phyloP scores from a whole-genome alignment of 2,329 filamentous ascomycete genomes.

The Talaromyces amestolkiae region DNA sequence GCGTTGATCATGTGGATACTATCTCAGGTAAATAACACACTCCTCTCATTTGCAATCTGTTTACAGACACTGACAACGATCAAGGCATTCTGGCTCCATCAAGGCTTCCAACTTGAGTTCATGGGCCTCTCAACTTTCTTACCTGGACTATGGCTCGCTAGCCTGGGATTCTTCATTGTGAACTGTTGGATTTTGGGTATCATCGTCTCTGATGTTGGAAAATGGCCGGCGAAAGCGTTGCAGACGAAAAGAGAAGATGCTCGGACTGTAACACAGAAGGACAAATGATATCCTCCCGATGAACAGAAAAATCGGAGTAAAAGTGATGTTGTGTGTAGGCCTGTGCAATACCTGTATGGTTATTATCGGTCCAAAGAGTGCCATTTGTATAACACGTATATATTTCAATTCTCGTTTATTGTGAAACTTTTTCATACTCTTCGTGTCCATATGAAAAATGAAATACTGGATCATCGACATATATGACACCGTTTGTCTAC shows the following conservation, averaged over 20 bases:
- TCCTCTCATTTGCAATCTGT: background rate
- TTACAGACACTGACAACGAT: background rate
- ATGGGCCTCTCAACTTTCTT: constrained; percentile 79
- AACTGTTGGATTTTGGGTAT: constrained; percentile 87
- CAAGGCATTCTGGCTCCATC: constrained; percentile 67
- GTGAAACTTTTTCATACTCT: background rate
- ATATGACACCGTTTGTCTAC: background rate
- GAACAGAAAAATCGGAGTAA: background rate
- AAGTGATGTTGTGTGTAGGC: background rate
- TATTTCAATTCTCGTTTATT: background rate
- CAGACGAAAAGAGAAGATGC: too few relatives aligned
- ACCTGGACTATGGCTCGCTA: constrained; percentile 75
- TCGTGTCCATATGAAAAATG: too few relatives aligned
- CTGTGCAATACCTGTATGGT: background rate
- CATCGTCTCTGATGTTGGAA: constrained; percentile 64
- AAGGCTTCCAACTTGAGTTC: constrained; percentile 74
- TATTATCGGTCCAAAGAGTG: background rate
- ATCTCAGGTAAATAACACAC: constrained; percentile 55
- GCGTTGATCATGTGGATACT: constrained; percentile 71
- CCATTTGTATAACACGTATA: background rate
- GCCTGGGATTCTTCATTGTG: constrained; percentile 74
- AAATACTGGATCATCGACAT: background rate
- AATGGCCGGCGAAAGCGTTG: background rate
- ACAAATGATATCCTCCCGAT: background rate
- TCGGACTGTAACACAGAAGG: background rate